Conservation (phyloP, 1,284 basidiomycete genomes). For the Papiliotrema nemorosa region DNA sequence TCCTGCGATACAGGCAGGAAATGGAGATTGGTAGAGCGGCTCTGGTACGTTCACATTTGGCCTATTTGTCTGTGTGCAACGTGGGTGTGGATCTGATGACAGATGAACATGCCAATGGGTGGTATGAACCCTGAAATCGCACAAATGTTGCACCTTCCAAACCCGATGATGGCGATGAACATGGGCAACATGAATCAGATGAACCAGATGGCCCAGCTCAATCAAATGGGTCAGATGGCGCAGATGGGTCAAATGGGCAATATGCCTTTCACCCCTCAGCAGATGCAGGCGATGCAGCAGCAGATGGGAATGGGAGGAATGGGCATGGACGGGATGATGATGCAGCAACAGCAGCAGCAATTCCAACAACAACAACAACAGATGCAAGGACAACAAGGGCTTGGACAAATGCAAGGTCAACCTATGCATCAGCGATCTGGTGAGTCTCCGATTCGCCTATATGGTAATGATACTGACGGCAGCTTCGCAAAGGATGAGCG, state of each 20-base stretch:
- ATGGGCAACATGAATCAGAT: conserved; percentile 1
- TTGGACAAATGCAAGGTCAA: background rate
- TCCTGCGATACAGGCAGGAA: conserved; percentile 78
- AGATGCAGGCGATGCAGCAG: conserved; percentile 36
- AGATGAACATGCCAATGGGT: conserved; percentile 37
- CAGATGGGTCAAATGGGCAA: conserved; percentile 2
- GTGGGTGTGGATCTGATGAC: background rate
- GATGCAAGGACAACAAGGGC: background rate
- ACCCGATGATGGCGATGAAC: conserved; percentile 34
- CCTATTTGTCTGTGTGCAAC: background rate
- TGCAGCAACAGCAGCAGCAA: conserved; percentile 8
- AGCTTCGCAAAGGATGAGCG: conserved; percentile 6
- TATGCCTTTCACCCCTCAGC: conserved; percentile 25
- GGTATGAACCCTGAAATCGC: conserved; percentile 36
- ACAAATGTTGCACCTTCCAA: conserved; percentile 25
- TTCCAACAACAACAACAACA: background rate
- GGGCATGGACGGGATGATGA: no score
- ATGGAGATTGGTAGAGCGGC: conserved; percentile 59
- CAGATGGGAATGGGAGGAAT: conserved; percentile 28
- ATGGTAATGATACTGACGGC: background rate
- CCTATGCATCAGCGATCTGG: background rate
- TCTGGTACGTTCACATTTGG: conserved; percentile 45
- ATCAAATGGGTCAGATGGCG: conserved; percentile 50
- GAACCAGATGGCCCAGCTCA: conserved; percentile 14
- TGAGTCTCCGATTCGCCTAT: background rate